These are phyloP conservation scores for Neurospora sp. DNA, from an alignment of 495 filamentous ascomycete species.

Conservation along the genomic window DNA sequence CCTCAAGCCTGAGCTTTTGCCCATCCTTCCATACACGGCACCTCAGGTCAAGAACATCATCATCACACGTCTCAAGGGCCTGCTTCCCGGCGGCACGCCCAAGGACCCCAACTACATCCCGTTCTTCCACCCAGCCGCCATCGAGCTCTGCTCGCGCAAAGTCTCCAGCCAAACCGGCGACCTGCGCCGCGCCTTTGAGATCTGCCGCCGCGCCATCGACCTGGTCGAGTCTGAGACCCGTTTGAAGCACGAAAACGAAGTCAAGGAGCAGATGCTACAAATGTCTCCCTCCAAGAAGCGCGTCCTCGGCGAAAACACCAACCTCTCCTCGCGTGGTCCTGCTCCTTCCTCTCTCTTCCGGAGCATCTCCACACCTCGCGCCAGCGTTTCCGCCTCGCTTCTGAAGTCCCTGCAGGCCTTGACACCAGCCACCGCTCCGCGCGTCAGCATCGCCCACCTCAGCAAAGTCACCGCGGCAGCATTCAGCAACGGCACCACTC, in stretches of 20 bases:
- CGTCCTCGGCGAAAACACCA: slow-evolving; percentile 35
- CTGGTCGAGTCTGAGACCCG: slow-evolving; percentile 76
- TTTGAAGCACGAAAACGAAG: slow-evolving; percentile 47
- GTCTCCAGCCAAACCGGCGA: slow-evolving; percentile 90
- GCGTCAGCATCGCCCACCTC: slow-evolving; percentile 81
- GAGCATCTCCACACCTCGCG: neutral
- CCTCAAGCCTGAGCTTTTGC: slow-evolving; percentile 78
- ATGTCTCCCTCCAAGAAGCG: slow-evolving; percentile 31
- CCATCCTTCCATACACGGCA: slow-evolving; percentile 87
- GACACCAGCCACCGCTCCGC: slow-evolving; percentile 66
- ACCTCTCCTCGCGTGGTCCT: slow-evolving; percentile 33
- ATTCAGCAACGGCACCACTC: slow-evolving; percentile 73
- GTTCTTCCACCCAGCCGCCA: slow-evolving; percentile 86
- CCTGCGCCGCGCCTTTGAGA: slow-evolving; percentile 88
- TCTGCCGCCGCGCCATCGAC: slow-evolving; percentile 83
- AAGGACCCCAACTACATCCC: slow-evolving; percentile 52
- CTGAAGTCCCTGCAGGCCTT: slow-evolving; percentile 47
- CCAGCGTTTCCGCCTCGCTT: slow-evolving; percentile 21
- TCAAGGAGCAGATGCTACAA: slow-evolving; percentile 40
- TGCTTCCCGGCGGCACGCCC: slow-evolving; percentile 43
- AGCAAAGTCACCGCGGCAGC: slow-evolving; percentile 78
- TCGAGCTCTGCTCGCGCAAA: slow-evolving; percentile 88
- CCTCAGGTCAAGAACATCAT: slow-evolving; percentile 83
- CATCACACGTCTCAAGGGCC: slow-evolving; percentile 65
- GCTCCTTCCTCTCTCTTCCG: slow-evolving; percentile 20